phyloP scores from a whole-genome alignment of 1,284 basidiomycete genomes.

The Xerocomus cyaneibrunnescens region DNA sequence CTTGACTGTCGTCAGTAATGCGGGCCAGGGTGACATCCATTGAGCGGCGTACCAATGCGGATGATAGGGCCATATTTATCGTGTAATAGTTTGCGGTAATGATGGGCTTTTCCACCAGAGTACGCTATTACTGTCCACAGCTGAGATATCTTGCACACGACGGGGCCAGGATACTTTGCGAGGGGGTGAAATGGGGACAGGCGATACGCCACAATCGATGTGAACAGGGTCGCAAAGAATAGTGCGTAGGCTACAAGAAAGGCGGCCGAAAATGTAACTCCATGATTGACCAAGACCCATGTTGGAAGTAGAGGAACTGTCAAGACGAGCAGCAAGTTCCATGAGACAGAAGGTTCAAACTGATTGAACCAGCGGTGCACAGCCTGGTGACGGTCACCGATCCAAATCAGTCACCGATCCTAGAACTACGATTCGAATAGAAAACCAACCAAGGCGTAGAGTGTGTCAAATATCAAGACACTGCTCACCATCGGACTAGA shows the following conservation, averaged over 20 bases:
- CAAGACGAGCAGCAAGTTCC: conserved; percentile 14
- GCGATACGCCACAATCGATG: conserved; percentile 32
- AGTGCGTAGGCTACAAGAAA: conserved; percentile 11
- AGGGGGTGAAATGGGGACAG: conserved; percentile 38
- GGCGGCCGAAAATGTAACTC: conserved; percentile 3
- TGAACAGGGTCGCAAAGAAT: conserved; percentile 25
- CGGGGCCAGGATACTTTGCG: conserved; percentile 37
- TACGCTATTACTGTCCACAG: conserved; percentile 20
- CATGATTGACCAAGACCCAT: conserved; percentile 10
- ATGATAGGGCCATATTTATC: conserved; percentile 29
- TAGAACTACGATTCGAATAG: too few species aligned
- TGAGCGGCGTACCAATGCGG: conserved; percentile 28
- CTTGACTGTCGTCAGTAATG: conserved; percentile 16
- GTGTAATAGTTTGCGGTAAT: conserved; percentile 26
- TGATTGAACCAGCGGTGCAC: conserved; percentile 21
- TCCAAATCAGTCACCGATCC: not conserved
- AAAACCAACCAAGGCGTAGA: conserved; percentile 22
- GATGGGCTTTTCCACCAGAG: conserved; percentile 20
- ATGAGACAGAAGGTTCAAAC: conserved; percentile 19
- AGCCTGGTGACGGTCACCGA: conserved; percentile 3
- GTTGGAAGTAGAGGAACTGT: conserved; percentile 16
- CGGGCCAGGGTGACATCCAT: not conserved
- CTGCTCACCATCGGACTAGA: too few species aligned
- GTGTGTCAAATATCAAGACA: conserved; percentile 15
- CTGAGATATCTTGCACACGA: conserved; percentile 27